Evolutionary conservation across 139 green algal genomes (phyloP).

Genomic region (Bryopsis sp.): DNA sequence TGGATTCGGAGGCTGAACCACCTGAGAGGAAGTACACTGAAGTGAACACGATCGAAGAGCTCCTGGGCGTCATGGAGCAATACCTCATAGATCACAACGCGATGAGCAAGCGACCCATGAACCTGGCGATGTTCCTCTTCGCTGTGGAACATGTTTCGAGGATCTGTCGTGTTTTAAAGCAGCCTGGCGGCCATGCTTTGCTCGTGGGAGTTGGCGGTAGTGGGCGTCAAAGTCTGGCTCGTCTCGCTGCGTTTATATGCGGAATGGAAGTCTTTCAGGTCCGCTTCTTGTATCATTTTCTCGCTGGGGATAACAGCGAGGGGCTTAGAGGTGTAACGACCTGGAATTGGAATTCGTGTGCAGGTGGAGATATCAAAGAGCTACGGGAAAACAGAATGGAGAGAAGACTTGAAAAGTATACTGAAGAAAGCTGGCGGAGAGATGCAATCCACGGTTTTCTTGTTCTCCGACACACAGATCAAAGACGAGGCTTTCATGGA

Average conservation of each 20-base stretch:
- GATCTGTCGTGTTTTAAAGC: conserved; percentile 53
- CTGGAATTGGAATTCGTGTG: no score
- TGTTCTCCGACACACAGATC: conserved; percentile 73
- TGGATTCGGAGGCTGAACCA: conserved; percentile 34
- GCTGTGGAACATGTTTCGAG: conserved; percentile 63
- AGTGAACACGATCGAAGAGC: conserved; percentile 16
- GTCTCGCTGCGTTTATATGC: conserved; percentile 56
- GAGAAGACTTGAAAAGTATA: conserved; percentile 64
- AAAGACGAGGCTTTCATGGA: conserved; percentile 71
- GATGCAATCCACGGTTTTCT: conserved; percentile 43
- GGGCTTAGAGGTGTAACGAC: no score
- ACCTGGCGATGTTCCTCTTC: conserved; percentile 68
- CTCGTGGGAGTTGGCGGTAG: conserved; percentile 65
- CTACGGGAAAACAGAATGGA: conserved; percentile 58
- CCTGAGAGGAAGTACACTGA: conserved; percentile 37
- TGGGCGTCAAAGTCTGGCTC: conserved; percentile 54
- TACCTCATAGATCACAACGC: conserved; percentile 62
- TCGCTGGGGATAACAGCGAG: not conserved
- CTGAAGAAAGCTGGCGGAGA: conserved; percentile 43
- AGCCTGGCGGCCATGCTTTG: conserved; percentile 65
- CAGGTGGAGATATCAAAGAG: conserved; percentile 72
- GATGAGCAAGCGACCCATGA: conserved; percentile 64
- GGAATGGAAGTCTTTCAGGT: conserved; percentile 61
- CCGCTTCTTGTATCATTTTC: no score
- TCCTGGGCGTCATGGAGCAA: conserved; percentile 46